Conservation (phyloP, 345 rosid genomes). For the Populus pruinosa region DNA sequence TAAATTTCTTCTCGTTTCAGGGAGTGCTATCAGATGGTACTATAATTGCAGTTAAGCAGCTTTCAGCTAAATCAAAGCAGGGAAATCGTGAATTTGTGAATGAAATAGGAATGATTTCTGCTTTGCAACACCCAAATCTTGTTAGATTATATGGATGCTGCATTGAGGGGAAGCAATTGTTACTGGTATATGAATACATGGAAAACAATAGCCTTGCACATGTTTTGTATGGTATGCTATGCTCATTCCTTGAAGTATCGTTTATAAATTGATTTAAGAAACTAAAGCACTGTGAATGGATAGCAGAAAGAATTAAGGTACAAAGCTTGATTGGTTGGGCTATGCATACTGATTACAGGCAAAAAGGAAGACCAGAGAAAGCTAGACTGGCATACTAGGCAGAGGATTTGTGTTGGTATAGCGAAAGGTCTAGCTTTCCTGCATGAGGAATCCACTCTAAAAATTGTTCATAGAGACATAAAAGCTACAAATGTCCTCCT, state of each 20-base stretch:
- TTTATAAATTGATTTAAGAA: not conserved
- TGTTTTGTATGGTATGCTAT: constrained; percentile 41
- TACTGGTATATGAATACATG: constrained; percentile 55
- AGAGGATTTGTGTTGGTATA: constrained; percentile 26
- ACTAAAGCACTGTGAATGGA: not conserved
- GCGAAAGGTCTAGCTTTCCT: constrained; percentile 35
- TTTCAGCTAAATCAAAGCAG: constrained; percentile 50
- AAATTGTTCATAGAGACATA: constrained; percentile 36
- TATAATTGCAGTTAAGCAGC: constrained; percentile 48
- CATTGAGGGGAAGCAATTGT: constrained; percentile 49
- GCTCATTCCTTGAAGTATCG: not conserved
- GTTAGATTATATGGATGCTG: constrained; percentile 31
- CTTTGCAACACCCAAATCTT: constrained; percentile 55
- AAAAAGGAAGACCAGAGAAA: not conserved
- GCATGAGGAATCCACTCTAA: constrained; percentile 29
- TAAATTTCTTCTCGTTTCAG: constrained; percentile 24
- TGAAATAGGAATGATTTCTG: constrained; percentile 63
- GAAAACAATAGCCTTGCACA: constrained; percentile 52
- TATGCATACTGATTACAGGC: constrained; percentile 5
- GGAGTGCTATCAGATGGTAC: constrained; percentile 48
- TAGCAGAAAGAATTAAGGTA: not conserved
- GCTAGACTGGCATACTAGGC: constrained; percentile 32
- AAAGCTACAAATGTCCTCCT: constrained; percentile 32
- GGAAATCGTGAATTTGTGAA: constrained; percentile 57
- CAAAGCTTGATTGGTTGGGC: not conserved